Percentiles rank a stretch among this genome's conserved stretches.
Evolutionary conservation across 1,284 basidiomycete genomes (phyloP).

Genomic region (Tilletia caries): DNA sequence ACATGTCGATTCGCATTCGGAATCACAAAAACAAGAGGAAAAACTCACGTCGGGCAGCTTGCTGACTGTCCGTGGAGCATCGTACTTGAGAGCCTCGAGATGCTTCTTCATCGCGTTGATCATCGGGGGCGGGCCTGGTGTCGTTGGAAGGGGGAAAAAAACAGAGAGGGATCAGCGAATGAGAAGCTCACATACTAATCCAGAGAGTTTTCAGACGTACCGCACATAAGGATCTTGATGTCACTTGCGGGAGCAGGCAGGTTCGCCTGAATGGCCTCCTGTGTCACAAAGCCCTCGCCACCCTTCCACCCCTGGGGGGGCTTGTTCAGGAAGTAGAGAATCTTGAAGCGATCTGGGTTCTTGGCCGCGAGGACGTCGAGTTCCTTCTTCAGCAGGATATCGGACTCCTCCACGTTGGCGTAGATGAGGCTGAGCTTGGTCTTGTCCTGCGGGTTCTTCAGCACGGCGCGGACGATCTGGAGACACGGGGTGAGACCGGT

Average conservation of each 20-base stretch:
- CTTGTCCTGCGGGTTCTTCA: constrained; percentile 78
- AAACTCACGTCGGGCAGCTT: constrained; percentile 64
- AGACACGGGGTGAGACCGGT: constrained; percentile 81
- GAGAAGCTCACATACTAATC: neutral
- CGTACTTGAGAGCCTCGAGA: constrained; percentile 79
- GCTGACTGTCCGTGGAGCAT: constrained; percentile 74
- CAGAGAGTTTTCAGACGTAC: constrained; percentile 27
- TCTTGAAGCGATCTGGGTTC: constrained; percentile 66
- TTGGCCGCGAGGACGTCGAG: constrained; percentile 72
- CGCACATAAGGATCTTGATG: constrained; percentile 56
- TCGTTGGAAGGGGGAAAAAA: neutral
- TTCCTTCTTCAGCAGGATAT: constrained; percentile 72
- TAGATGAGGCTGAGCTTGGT: constrained; percentile 91
- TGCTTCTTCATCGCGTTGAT: constrained; percentile 94
- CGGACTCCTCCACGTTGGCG: constrained; percentile 70
- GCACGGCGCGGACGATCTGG: constrained; percentile 84
- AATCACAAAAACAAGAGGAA: too few relatives aligned
- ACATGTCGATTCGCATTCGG: too few relatives aligned
- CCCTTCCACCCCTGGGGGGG: constrained; percentile 80
- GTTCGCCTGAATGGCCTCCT: constrained; percentile 78
- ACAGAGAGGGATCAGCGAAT: neutral
- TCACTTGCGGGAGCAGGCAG: constrained; percentile 46
- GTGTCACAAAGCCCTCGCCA: constrained; percentile 85
- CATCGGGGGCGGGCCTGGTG: constrained; percentile 85
- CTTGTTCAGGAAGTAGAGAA: constrained; percentile 89